Evolutionary conservation across 208 protist species (phyloP).

Genomic region (Leishmania braziliensis): DNA sequence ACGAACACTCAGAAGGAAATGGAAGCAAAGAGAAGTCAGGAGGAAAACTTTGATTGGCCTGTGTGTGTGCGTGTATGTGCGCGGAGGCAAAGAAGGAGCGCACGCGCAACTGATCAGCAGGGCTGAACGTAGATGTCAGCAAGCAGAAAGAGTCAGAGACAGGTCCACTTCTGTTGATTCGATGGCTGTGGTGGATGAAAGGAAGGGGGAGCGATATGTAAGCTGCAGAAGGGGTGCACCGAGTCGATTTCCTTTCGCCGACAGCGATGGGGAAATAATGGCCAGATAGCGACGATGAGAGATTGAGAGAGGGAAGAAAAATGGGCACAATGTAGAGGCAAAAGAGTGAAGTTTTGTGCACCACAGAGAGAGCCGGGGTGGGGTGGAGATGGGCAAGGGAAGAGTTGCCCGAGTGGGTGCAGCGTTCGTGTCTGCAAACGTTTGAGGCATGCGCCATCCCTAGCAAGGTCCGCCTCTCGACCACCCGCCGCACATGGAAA

Average conservation of each 20-base stretch:
- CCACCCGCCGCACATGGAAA: background rate
- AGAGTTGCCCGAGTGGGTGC: too few relatives aligned
- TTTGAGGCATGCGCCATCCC: background rate
- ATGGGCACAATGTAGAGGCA: background rate
- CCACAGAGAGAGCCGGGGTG: background rate
- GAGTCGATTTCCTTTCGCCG: background rate
- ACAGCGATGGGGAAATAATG: background rate
- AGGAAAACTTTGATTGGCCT: background rate
- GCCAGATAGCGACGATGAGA: background rate
- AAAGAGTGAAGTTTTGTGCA: background rate
- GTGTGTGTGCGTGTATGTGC: background rate
- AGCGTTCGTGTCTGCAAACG: background rate
- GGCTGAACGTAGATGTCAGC: background rate
- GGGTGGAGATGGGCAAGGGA: background rate
- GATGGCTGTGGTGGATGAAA: background rate
- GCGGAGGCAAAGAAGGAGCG: background rate
- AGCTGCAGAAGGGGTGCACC: background rate
- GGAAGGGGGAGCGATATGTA: background rate
- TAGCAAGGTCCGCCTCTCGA: background rate
- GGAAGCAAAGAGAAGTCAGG: background rate
- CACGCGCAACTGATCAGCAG: background rate
- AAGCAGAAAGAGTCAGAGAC: background rate
- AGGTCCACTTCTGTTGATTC: background rate
- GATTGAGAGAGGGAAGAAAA: background rate
- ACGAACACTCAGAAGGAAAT: background rate